Evolutionary conservation across 768 basidiomycete genomes (phyloP), one percentile per base, ranked within the genome.

Genomic region (Pholiota conissans): DNA sequence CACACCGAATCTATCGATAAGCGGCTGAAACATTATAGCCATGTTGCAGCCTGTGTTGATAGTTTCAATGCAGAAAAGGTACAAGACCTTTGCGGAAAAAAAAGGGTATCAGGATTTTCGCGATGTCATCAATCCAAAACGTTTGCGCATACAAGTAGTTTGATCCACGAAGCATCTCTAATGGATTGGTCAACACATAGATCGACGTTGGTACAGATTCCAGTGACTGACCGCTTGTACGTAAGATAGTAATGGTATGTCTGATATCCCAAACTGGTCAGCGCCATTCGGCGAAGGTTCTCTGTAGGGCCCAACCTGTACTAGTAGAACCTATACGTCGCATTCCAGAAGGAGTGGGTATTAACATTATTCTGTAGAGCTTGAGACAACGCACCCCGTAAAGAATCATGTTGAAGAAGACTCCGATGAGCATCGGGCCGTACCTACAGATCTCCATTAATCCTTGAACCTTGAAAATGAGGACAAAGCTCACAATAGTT

Each of bases 381-480:
- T 55, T 6, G 10, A 30, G 34, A 26, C 6, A 3, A 63, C 72
- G 57, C 58, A 80, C 79, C 59, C 79, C 79, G 57, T 76, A 81
- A 32, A 81, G 71, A 60, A 80, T 74, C 68, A 77, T 74, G 56
- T 79, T 79, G 34, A 74, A 61, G 57, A 72, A 75, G 16, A 70
- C 69, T 28, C 77, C 79, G 51, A 79, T 67, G 34, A 79, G 69
- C 75, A 80, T 77, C 10, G 79, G 78, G n/a, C 79, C 79, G 62
- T 74, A 78, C 32, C 79, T 78, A 54, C 45, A 22, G 26, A 40
- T 40, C 26, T 16, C 16, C 22, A 53, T 37, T 26, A 32, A 10
- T 14, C n/a, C 45, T 18, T 32, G 18, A 5, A 42, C 40, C 16
- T 29, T 9, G 18, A 32, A 24, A 8, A n/a, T 24, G 26, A 49